A percentile compares a stretch with the other conserved stretches of the same genome.
Evolutionary conservation across 202 grass and related monocot genomes (phyloP).

Genomic region (Brachypodium distachyon): DNA sequence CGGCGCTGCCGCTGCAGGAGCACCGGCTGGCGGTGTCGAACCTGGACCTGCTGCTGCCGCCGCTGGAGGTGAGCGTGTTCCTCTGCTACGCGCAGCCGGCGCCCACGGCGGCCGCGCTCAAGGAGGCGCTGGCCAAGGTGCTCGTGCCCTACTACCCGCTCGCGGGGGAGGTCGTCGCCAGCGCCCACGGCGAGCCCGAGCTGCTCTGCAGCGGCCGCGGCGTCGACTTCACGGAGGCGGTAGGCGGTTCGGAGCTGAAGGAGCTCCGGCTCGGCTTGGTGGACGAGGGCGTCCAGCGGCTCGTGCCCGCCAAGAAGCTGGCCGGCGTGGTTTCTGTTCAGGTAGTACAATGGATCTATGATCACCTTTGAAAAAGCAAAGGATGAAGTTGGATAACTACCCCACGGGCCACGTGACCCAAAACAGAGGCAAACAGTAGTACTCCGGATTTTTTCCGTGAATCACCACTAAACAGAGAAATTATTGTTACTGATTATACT

Average conservation of each 20-base stretch:
- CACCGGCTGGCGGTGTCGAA: constrained; percentile 57
- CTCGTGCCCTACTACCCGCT: constrained; percentile 71
- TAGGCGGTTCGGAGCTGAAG: constrained; percentile 25
- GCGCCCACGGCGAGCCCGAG: constrained; percentile 68
- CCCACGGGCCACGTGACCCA: no score
- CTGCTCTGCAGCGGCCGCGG: constrained; percentile 70
- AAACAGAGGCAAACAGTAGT: no score
- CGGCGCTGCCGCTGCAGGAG: constrained; percentile 43
- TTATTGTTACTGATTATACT: background rate
- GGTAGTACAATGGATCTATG: constrained; percentile 49
- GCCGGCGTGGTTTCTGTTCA: constrained; percentile 50
- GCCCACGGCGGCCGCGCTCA: constrained; percentile 25
- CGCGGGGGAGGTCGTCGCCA: constrained; percentile 52
- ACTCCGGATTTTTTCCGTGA: no score
- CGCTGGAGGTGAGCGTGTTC: constrained; percentile 67
- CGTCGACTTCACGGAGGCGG: constrained; percentile 48
- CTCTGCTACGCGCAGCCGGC: constrained; percentile 55
- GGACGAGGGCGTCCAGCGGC: constrained; percentile 55
- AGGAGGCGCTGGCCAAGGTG: constrained; percentile 47
- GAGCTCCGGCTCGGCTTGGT: constrained; percentile 39
- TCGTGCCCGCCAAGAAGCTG: constrained; percentile 61
- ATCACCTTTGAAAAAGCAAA: no score
- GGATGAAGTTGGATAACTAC: no score
- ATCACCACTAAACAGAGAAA: no score
- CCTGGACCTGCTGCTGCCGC: constrained; percentile 77